Evolutionary conservation across 345 rosid species (phyloP).

Genomic region (Citrus inodora): DNA sequence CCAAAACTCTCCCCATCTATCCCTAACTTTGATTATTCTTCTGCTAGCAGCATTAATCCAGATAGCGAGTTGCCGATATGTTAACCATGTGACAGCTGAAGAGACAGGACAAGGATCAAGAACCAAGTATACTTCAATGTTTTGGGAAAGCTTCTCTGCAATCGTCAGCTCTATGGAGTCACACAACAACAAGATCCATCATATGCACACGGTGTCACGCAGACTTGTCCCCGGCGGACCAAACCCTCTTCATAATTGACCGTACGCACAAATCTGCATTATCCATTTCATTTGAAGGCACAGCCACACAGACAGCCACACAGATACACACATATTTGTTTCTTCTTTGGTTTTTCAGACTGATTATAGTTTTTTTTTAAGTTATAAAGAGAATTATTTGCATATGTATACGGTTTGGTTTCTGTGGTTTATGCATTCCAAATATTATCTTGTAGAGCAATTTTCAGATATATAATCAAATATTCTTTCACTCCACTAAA

Average conservation of each 20-base stretch:
- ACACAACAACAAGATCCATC: neutral
- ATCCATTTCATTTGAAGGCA: neutral
- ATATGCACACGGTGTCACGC: conserved; percentile 25
- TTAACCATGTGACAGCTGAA: neutral
- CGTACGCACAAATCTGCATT: neutral
- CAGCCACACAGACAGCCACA: neutral
- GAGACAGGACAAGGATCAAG: neutral
- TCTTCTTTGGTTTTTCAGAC: neutral
- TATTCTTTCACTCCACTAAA: neutral
- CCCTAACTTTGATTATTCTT: conserved; percentile 16
- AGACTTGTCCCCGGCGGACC: conserved; percentile 41
- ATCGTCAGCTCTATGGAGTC: conserved; percentile 14
- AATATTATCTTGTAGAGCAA: neutral
- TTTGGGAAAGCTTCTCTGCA: conserved; percentile 19
- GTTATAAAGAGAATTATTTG: neutral
- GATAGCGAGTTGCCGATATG: conserved; percentile 18
- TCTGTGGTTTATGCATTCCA: neutral
- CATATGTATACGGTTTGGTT: too few relatives aligned
- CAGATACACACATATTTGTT: neutral
- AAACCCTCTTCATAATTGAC: conserved; percentile 47
- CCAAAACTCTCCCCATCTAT: conserved; percentile 6
- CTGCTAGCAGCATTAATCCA: conserved; percentile 19
- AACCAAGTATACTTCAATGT: conserved; percentile 24
- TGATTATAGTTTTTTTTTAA: neutral
- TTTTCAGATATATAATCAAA: neutral